Base-by-base conservation (phyloP, 1,284 basidiomycete species). In the Ustilago crameri region DNA sequence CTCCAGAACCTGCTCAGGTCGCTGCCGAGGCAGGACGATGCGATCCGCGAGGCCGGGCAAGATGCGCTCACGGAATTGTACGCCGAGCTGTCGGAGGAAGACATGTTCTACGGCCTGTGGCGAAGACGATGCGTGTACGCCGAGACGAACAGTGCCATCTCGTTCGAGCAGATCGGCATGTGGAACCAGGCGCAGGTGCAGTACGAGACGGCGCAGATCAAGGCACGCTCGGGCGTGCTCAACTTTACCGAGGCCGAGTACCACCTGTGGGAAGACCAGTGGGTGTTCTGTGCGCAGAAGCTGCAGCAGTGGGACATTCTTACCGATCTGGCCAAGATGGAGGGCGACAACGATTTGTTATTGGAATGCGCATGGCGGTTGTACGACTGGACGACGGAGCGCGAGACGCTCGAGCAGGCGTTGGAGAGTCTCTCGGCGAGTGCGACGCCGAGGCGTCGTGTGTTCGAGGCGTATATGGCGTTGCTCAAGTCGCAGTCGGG, bases 251-350 rank as follows among this genome's bases (percentile, higher is more conserved):
- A 99, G 84, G 88, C 91, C 7, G 96, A 99, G 84, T 98, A 96
- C 84, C 93, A 92, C 78, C 86, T 99, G 18, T 99, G 96, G 96
- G 96, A 98, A 84, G 97, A 99, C 82, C 96, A 99, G 84, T 99
- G 97, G 96, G 92, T 98, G 65, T 86, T 96, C 17, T 90, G 95
- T 4, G 91, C 94, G 0, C 93, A 96, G 84, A 98, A 98, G 85
- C 86, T 99, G 24, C 96, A 98, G 83, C 79, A 98, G 79, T 99
- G 96, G 96, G 96, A 99, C 64, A 89, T 92, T 37, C 87, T 99
- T 17, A 79, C 80, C 12, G 72, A 74, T 32, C 88, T 98, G n/a
- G 94, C 94, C 2, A 90, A 91, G 73, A 90, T 88, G 52, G 96
- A 98, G 84, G 89, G 90, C 50, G 96, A 98, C 82, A 89, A 93